Conservation (phyloP, 208 protist species). For the Trichomonas vaginalis region DNA sequence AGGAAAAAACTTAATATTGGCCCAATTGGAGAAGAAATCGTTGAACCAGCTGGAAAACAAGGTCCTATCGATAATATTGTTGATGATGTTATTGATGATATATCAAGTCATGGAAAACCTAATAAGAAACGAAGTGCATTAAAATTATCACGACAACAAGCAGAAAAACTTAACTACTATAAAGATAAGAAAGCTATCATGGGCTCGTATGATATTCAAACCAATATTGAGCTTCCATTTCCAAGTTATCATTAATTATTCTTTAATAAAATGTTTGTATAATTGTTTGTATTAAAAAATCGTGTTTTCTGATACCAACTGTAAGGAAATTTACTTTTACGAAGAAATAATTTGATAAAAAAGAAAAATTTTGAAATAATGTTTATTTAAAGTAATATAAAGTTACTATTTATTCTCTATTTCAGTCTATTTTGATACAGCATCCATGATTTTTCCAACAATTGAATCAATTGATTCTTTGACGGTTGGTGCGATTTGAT, state of each 20-base stretch:
- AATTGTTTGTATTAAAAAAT: too few species aligned
- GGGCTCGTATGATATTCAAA: background rate
- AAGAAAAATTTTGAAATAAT: too few species aligned
- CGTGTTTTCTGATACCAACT: too few species aligned
- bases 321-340: too few species aligned
- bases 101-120: background rate
- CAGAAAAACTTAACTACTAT: background rate
- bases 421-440: background rate
- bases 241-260: background rate
- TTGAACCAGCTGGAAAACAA: background rate
- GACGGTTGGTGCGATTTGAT: background rate
- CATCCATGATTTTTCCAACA: background rate
- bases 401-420: too few species aligned
- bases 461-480: background rate
- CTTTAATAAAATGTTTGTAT: too few species aligned
- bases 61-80: background rate
- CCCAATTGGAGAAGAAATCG: background rate
- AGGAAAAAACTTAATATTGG: background rate
- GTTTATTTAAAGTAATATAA: too few species aligned
- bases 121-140: background rate
- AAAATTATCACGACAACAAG: background rate
- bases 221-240: background rate
- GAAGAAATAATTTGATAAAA: too few species aligned
- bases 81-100: background rate
- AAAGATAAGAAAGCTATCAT: background rate